Evolutionary conservation across 371 early-diverging fungal genomes (phyloP).

Genomic region (Haplosporangium sp.): DNA sequence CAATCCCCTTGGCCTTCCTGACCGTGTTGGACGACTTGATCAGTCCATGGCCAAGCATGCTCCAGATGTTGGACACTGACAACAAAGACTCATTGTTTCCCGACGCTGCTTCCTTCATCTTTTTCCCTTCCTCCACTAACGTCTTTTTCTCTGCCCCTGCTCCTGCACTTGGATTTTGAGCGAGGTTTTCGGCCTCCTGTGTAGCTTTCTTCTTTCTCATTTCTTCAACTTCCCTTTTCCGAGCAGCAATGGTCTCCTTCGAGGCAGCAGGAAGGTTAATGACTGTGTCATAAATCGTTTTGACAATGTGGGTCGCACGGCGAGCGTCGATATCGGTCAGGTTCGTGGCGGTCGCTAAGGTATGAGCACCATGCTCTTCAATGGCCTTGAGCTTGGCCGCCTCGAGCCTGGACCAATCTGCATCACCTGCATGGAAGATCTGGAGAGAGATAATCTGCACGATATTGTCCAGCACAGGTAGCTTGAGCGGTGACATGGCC

Average conservation of each 20-base stretch:
- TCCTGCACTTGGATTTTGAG: too few relatives aligned
- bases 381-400: constrained; percentile 35
- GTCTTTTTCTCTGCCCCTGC: too few relatives aligned
- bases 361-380: constrained; percentile 31
- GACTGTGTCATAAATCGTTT: constrained; percentile 47
- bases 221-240: not conserved
- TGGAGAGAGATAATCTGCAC: constrained; percentile 34
- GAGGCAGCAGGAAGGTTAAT: constrained; percentile 29
- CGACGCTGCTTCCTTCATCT: not conserved
- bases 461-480: constrained; percentile 38
- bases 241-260: constrained; percentile 23
- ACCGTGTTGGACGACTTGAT: constrained; percentile 44
- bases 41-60: constrained; percentile 34
- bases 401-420: constrained; percentile 52
- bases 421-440: constrained; percentile 23
- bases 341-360: constrained; percentile 14
- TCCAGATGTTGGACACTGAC: constrained; percentile 34
- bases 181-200: not conserved
- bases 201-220: not conserved
- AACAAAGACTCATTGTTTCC: too few relatives aligned
- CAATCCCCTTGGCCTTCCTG: constrained; percentile 33
- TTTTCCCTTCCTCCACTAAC: constrained; percentile 1
- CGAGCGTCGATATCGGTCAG: constrained; percentile 29
- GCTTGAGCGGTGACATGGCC: constrained; percentile 7
- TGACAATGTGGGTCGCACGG: constrained; percentile 25